Conservation (phyloP, 495 filamentous ascomycete species). For the Tuber melanosporum region DNA sequence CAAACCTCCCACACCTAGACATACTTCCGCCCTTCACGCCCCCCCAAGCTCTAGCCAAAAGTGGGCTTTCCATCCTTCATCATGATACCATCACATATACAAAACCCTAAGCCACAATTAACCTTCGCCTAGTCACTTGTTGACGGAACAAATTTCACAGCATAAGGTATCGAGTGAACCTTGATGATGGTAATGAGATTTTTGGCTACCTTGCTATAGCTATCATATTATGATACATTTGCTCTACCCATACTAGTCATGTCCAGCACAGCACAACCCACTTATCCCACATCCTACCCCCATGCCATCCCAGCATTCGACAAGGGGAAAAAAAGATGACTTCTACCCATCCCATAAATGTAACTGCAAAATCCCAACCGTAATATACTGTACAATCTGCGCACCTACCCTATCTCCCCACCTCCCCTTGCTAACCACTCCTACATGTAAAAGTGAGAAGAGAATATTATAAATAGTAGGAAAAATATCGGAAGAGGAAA, state of each 20-base stretch:
- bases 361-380: not conserved
- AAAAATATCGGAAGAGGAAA: not conserved
- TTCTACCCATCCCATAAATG: conserved; percentile 2
- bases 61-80: not conserved
- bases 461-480: not conserved
- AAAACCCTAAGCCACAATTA: not conserved
- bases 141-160: not conserved
- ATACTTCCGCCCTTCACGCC: not conserved
- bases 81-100: not conserved
- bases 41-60: not conserved
- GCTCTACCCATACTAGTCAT: not conserved
- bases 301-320: not conserved
- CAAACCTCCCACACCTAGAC: too few relatives aligned
- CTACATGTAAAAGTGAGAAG: not conserved
- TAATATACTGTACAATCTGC: conserved; percentile 2
- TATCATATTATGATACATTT: not conserved
- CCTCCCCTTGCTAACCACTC: not conserved
- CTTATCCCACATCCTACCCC: not conserved
- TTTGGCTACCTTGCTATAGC: not conserved
- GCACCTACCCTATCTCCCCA: not conserved
- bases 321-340: not conserved
- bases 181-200: not conserved
- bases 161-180: not conserved
- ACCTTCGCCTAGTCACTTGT: not conserved
- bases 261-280: not conserved